Base-by-base conservation (phyloP, 2,329 filamentous ascomycete genomes). In the Epichloe sp. region DNA sequence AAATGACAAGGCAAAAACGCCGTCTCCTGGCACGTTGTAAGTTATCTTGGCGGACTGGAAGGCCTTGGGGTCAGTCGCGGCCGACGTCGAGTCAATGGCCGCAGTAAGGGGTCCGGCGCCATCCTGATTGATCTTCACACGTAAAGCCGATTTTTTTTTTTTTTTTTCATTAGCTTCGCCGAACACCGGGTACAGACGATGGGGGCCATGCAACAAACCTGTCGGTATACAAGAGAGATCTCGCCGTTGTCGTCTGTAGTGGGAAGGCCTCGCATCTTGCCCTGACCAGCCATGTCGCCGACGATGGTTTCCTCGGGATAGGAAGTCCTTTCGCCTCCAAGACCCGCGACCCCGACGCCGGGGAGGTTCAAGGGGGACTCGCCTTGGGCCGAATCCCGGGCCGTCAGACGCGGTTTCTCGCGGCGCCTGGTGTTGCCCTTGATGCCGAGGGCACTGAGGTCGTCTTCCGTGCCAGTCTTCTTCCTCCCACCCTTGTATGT, bases 281-380 rank as follows among this genome's bases (percentile, higher is more conserved):
- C 50, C 6, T 36, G 12, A n/a, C 50, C 44, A 6, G 36, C 38
- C 21, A 40, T 48, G n/a, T 47, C 44, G 15, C 36, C 36, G n/a
- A 52, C 44, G 6, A 52, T 48, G 14, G 44, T 52, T n/a, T 52
- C 50, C 7, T 34, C 8, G 7, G 35, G 7, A 26, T 52, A 52
- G 0, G 17, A 19, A 8, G 35, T 52, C n/a, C 50, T 47, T 2
- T 52, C 46, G 10, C 50, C 44, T 5, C 50, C 50, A 0, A 52
- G 12, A 6, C 50, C 44, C 8, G 47, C 38, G n/a, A 48, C 23
- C 5, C 44, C 44, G 19, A 52, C 26, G 37, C 15, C 15, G 17
- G 40, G 17, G 17, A 23, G 5, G 17, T 21, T 43, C 8, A 43
- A 23, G 40, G 17, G 11, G 11, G 40, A 14, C 17, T 17, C 26